Conservation (phyloP, 352 stramenopile genomes). For the Phytophthora sp. region DNA sequence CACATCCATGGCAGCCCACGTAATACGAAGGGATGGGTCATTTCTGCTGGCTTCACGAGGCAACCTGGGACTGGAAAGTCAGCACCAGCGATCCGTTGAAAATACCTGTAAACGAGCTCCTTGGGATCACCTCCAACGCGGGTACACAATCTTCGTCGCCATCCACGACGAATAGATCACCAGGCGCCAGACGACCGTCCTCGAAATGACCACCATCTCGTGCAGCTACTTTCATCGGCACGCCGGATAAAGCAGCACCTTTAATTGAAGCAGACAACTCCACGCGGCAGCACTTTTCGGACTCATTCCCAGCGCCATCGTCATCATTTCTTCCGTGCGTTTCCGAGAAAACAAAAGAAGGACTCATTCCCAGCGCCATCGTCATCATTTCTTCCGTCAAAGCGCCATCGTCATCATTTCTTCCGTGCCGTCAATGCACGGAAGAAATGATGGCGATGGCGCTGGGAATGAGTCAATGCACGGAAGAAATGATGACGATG, state of each 20-base stretch:
- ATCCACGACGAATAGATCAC: neutral
- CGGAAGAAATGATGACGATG: too few species aligned
- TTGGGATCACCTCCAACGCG: conserved; percentile 1
- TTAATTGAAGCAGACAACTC: neutral
- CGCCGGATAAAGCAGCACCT: neutral
- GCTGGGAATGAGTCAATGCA: too few species aligned
- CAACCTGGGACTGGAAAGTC: neutral
- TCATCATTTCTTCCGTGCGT: too few species aligned
- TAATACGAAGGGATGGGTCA: conserved; percentile 9
- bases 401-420: too few species aligned
- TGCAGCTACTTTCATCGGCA: neutral
- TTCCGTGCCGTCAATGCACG: too few species aligned
- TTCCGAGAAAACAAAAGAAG: too few species aligned
- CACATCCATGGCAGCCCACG: neutral
- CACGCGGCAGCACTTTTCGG: too few species aligned
- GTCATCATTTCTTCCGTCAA: too few species aligned
- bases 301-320: too few species aligned
- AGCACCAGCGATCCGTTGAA: conserved; percentile 13
- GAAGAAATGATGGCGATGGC: too few species aligned
- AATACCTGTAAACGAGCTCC: neutral
- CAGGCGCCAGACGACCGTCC: neutral
- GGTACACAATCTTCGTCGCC: neutral
- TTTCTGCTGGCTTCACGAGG: neutral
- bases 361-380: too few species aligned
- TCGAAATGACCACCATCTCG: neutral